Evolutionary conservation across 2,329 filamentous ascomycete genomes (phyloP).

Genomic region (Lecanicillium sp.): DNA sequence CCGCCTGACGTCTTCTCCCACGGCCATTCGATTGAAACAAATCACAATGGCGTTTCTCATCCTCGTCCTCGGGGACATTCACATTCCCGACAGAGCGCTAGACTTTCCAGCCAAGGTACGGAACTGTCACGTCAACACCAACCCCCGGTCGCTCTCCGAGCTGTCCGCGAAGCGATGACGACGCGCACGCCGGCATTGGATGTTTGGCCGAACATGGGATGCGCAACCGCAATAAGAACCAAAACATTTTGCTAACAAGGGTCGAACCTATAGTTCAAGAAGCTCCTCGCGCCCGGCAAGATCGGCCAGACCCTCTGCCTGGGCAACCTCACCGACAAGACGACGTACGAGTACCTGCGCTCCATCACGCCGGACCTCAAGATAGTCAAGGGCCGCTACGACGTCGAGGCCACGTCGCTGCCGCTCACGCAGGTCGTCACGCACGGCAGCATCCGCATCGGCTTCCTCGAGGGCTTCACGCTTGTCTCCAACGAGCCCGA

Average conservation of each 20-base stretch:
- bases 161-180: no score
- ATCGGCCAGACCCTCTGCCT: slow-evolving; percentile 76
- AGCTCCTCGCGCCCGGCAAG: slow-evolving; percentile 75
- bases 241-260: neutral
- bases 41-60: slow-evolving; percentile 76
- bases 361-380: slow-evolving; percentile 65
- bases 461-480: slow-evolving; percentile 62
- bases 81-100: slow-evolving; percentile 86
- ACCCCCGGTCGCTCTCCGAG: no score
- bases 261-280: slow-evolving; percentile 58
- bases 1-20: slow-evolving; percentile 1
- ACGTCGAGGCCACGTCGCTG: slow-evolving; percentile 58
- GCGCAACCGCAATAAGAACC: no score
- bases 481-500: slow-evolving; percentile 61
- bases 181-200: no score
- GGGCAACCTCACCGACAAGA: slow-evolving; percentile 72
- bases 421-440: slow-evolving; percentile 59
- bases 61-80: slow-evolving; percentile 85
- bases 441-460: slow-evolving; percentile 57
- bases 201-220: no score
- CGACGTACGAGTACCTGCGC: slow-evolving; percentile 74
- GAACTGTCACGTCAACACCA: no score
- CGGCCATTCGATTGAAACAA: neutral
- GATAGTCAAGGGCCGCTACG: slow-evolving; percentile 60
- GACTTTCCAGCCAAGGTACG: slow-evolving; percentile 83